Evolutionary conservation across 805 yeast species (phyloP).

Genomic region (Suhomyces pyralidae): DNA sequence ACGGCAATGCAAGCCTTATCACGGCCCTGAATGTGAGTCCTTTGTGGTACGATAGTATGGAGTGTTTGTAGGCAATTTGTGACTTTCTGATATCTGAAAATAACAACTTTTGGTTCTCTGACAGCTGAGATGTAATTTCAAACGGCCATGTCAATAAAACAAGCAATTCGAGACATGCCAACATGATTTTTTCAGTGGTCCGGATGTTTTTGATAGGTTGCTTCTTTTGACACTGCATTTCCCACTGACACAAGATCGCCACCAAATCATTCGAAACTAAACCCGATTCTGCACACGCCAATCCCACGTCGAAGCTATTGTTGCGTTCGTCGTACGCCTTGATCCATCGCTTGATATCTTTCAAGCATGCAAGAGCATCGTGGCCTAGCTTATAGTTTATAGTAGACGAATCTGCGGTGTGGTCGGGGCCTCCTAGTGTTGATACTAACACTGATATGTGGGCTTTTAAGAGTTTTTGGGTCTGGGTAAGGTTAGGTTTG

Average conservation of each 20-base stretch:
- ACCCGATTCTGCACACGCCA: conserved; percentile 80
- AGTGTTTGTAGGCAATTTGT: conserved; percentile 70
- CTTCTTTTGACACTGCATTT: conserved; percentile 35
- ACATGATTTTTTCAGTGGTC: conserved; percentile 58
- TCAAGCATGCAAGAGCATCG: conserved; percentile 81
- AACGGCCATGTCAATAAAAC: conserved; percentile 88
- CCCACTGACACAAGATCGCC: conserved; percentile 75
- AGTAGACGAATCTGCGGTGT: conserved; percentile 43
- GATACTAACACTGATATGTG: conserved; percentile 79
- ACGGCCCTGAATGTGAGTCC: conserved; percentile 69
- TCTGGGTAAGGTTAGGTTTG: conserved; percentile 31
- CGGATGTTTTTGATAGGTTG: conserved; percentile 25
- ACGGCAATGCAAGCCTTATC: conserved; percentile 63
- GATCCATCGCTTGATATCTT: conserved; percentile 87
- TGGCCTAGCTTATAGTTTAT: conserved; percentile 77
- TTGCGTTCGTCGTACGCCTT: conserved; percentile 74
- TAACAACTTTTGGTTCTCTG: conserved; percentile 53
- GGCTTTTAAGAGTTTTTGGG: conserved; percentile 52
- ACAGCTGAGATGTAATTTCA: conserved; percentile 56
- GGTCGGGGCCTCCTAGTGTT: conserved; percentile 89
- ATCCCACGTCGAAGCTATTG: conserved; percentile 74
- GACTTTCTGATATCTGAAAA: conserved; percentile 61
- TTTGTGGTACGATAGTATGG: conserved; percentile 51
- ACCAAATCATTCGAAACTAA: conserved; percentile 70
- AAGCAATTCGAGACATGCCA: conserved; percentile 72